phyloP scores from a whole-genome alignment of 2,329 filamentous ascomycete genomes.

The Fusarium hainanense region DNA sequence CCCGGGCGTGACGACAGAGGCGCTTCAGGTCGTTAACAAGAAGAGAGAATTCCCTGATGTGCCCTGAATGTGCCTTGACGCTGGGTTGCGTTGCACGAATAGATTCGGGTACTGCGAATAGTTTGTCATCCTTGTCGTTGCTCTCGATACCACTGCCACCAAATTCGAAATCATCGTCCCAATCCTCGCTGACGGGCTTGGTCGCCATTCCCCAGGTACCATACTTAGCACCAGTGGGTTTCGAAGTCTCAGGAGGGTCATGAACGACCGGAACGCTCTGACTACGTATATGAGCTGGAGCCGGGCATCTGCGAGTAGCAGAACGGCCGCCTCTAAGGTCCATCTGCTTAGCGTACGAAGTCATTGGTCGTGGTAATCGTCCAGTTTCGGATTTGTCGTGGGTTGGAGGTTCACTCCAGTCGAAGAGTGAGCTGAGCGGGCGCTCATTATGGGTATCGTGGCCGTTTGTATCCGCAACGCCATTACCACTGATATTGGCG shows the following conservation, averaged over 20 bases:
- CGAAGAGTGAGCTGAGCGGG: constrained; percentile 77
- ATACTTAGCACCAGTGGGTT: constrained; percentile 72
- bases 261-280: constrained; percentile 82
- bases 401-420: constrained; percentile 77
- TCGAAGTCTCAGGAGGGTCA: constrained; percentile 68
- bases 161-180: constrained; percentile 92
- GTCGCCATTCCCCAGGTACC: constrained; percentile 85
- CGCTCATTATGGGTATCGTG: constrained; percentile 52
- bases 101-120: constrained; percentile 70
- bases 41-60: constrained; percentile 82
- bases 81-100: constrained; percentile 86
- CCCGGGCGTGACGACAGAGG: constrained; percentile 75
- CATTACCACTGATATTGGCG: constrained; percentile 62
- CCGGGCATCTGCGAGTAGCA: constrained; percentile 74
- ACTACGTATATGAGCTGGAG: constrained; percentile 77
- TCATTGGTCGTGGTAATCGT: constrained; percentile 73
- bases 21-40: constrained; percentile 87
- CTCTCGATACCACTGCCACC: constrained; percentile 57
- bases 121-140: constrained; percentile 50
- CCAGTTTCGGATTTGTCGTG: constrained; percentile 71
- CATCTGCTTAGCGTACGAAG: constrained; percentile 78
- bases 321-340: constrained; percentile 77
- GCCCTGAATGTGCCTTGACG: constrained; percentile 84
- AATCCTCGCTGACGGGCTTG: constrained; percentile 85
- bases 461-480: constrained; percentile 49